Conservation (phyloP, 2,329 filamentous ascomycete genomes). For the Phialophora tarda region DNA sequence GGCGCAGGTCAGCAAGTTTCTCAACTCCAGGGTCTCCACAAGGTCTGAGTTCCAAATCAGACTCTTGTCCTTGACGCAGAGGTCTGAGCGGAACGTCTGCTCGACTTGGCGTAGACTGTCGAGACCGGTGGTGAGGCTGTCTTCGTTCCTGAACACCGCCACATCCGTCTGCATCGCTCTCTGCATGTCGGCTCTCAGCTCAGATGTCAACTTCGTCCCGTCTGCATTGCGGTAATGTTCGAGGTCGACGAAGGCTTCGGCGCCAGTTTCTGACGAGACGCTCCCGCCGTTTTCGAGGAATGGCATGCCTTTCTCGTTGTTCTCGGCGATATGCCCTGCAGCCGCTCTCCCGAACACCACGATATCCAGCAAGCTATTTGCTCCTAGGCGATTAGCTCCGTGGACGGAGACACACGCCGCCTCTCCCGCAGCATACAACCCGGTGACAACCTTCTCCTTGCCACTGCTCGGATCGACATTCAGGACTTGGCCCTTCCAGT, state of each 20-base stretch:
- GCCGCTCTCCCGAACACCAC: conserved; percentile 98
- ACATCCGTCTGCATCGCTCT: conserved; percentile 95
- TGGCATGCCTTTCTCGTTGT: conserved; percentile 73
- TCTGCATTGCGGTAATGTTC: conserved; percentile 79
- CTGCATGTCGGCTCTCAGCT: conserved; percentile 85
- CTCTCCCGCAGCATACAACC: conserved; percentile 95
- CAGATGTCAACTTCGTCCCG: conserved; percentile 78
- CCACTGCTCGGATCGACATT: conserved; percentile 80
- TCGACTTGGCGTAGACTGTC: conserved; percentile 80
- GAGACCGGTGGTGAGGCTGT: conserved; percentile 84
- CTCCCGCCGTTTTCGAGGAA: conserved; percentile 70
- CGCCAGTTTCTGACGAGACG: conserved; percentile 81
- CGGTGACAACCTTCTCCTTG: conserved; percentile 89
- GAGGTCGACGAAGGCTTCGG: conserved; percentile 67
- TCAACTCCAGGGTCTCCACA: conserved; percentile 90
- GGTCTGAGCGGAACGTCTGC: conserved; percentile 66
- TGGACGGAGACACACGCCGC: conserved; percentile 97
- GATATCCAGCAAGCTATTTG: conserved; percentile 96
- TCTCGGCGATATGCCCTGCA: conserved; percentile 95
- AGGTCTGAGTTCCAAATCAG: conserved; percentile 99
- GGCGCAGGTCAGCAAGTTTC: conserved; percentile 95
- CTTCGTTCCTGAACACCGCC: conserved; percentile 84
- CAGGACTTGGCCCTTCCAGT: conserved; percentile 95
- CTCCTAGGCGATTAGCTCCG: conserved; percentile 95
- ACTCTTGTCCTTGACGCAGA: conserved; percentile 89